Evolutionary conservation across 2,329 filamentous ascomycete species (phyloP).

Genomic region (Neocatenulostroma microsporum): DNA sequence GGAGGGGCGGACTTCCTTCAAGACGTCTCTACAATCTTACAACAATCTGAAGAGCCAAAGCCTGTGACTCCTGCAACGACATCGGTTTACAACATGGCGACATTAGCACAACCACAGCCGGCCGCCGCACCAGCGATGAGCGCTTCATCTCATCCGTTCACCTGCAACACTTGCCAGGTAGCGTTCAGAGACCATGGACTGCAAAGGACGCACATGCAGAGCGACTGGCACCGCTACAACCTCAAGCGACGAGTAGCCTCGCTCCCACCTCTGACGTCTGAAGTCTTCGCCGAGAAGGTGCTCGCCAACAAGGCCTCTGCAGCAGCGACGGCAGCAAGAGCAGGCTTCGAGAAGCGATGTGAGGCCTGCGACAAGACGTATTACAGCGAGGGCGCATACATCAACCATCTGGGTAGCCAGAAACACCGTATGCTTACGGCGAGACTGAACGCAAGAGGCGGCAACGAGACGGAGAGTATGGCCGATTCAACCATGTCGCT

Average conservation of each 20-base stretch:
- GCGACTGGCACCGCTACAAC: conserved; percentile 86
- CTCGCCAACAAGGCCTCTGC: conserved; percentile 80
- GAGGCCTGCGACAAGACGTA: conserved; percentile 82
- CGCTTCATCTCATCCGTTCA: conserved; percentile 68
- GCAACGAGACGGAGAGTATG: conserved; percentile 52
- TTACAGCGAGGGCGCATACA: conserved; percentile 92
- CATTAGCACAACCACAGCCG: conserved; percentile 12
- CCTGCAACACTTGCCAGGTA: conserved; percentile 96
- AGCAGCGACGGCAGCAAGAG: conserved; percentile 76
- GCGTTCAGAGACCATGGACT: conserved; percentile 90
- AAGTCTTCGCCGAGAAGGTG: conserved; percentile 93
- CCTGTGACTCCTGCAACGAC: not conserved
- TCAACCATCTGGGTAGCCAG: conserved; percentile 83
- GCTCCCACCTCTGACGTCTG: conserved; percentile 80
- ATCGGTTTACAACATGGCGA: conserved; percentile 17
- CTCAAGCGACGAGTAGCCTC: conserved; percentile 89
- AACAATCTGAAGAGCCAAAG: not conserved
- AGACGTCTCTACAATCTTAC: not conserved
- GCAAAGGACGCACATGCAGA: conserved; percentile 94
- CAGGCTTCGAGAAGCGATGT: conserved; percentile 79
- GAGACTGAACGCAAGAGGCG: conserved; percentile 35
- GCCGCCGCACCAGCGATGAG: conserved; percentile 10
- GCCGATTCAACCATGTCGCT: conserved; percentile 88
- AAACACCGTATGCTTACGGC: conserved; percentile 72
- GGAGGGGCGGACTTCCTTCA: not conserved